A percentile compares a stretch with the other conserved stretches of the same genome.
Evolutionary conservation across 345 rosid species (phyloP).

Genomic region (Eucalyptus coolabah): DNA sequence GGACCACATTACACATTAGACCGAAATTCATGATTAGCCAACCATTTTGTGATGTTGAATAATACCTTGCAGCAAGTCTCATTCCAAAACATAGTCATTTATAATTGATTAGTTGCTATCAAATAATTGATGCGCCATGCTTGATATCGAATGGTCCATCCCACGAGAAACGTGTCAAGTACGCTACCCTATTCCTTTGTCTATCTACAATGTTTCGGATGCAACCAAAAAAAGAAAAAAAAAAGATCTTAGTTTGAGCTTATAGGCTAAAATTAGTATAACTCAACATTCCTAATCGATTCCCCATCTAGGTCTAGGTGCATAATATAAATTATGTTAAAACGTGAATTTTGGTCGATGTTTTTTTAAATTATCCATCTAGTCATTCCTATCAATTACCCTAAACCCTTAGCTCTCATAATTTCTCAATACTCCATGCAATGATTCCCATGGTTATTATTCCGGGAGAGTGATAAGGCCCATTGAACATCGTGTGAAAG

Average conservation of each 20-base stretch:
- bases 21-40: neutral
- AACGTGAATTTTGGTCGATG: neutral
- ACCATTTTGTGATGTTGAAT: neutral
- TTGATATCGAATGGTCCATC: neutral
- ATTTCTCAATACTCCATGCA: neutral
- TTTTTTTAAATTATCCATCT: neutral
- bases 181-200: neutral
- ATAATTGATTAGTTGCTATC: neutral
- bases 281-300: neutral
- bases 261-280: neutral
- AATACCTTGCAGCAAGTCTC: neutral
- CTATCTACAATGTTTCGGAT: neutral
- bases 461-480: neutral
- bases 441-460: neutral
- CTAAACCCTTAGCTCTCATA: neutral
- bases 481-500: neutral
- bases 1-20: rapidly evolving
- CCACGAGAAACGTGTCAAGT: neutral
- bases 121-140: neutral
- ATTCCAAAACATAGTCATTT: neutral
- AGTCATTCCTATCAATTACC: neutral
- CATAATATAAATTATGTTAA: neutral
- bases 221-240: neutral
- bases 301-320: neutral
- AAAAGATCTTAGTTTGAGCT: too few species aligned